A percentile compares a stretch with the other conserved stretches of the same genome.
phyloP scores from a whole-genome alignment of 2,329 filamentous ascomycete genomes.

The Lecanicillium sp. region DNA sequence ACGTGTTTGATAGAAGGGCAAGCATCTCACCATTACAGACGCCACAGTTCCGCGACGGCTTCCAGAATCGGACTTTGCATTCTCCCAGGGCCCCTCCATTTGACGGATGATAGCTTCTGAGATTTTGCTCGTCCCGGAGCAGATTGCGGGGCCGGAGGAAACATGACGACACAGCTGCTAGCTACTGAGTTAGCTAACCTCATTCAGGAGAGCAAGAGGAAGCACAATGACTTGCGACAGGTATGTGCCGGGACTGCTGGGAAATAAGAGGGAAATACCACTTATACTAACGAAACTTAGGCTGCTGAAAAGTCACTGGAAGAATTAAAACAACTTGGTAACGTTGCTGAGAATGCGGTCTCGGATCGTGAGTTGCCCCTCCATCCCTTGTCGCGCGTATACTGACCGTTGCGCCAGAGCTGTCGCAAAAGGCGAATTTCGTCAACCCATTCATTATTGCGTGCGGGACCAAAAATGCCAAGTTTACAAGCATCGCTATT shows the following conservation, averaged over 20 bases:
- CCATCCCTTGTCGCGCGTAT: slow-evolving; percentile 15
- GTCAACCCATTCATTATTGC: slow-evolving; percentile 91
- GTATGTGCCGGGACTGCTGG: slow-evolving; percentile 37
- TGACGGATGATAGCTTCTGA: slow-evolving; percentile 3
- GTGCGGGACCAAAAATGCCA: slow-evolving; percentile 82
- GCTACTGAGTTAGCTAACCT: slow-evolving; percentile 83
- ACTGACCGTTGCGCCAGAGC: slow-evolving; percentile 49
- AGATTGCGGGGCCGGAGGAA: slow-evolving; percentile 24
- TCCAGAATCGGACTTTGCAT: not conserved
- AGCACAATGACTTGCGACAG: slow-evolving; percentile 83
- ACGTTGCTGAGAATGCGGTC: slow-evolving; percentile 32
- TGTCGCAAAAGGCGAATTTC: slow-evolving; percentile 75
- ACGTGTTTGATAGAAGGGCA: slow-evolving; percentile 9
- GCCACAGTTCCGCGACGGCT: not conserved
- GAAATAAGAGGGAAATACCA: not conserved
- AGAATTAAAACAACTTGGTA: slow-evolving; percentile 60
- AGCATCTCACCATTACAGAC: not conserved
- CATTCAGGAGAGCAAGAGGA: slow-evolving; percentile 92
- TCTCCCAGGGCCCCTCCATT: not conserved
- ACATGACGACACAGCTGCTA: slow-evolving; percentile 87
- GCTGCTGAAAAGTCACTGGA: slow-evolving; percentile 90
- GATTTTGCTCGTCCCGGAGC: slow-evolving; percentile 7
- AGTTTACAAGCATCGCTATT: slow-evolving; percentile 81
- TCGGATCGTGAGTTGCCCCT: slow-evolving; percentile 27
- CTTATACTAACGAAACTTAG: slow-evolving; percentile 35